Percentiles rank a stretch among this genome's conserved stretches.
Conservation (phyloP, 2,329 filamentous ascomycete species). For the Neoscytalidium dimidiatum region DNA sequence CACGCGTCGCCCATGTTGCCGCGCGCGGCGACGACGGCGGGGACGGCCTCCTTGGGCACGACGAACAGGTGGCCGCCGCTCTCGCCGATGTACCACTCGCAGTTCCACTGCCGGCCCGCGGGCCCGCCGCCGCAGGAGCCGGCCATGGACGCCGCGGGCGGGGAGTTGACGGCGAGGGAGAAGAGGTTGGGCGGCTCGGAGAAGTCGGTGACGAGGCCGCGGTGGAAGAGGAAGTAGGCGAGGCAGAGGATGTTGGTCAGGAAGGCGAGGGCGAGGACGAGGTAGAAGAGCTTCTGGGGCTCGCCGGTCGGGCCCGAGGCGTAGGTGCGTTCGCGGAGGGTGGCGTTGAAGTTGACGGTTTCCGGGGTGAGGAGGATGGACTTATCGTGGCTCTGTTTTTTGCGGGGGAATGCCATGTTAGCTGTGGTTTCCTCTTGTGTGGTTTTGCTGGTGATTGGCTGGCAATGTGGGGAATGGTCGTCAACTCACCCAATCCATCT, state of each 20-base stretch:
- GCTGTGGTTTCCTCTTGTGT: too few relatives aligned
- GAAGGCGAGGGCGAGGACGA: conserved; percentile 67
- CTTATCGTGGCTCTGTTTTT: neutral
- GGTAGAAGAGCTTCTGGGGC: conserved; percentile 69
- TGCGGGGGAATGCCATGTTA: too few relatives aligned
- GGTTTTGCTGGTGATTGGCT: too few relatives aligned
- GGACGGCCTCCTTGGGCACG: conserved; percentile 6
- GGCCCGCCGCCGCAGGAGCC: conserved; percentile 13
- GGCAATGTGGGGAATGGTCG: too few relatives aligned
- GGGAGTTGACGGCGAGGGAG: conserved; percentile 67
- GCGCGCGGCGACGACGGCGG: neutral
- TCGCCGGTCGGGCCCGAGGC: conserved; percentile 62
- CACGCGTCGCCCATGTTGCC: conserved; percentile 14
- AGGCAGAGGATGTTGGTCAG: conserved; percentile 67
- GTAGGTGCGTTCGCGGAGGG: conserved; percentile 67
- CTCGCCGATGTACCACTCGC: conserved; percentile 17
- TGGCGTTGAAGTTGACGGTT: conserved; percentile 64
- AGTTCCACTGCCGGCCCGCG: conserved; percentile 1
- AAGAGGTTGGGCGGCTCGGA: conserved; percentile 78
- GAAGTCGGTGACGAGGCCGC: conserved; percentile 72
- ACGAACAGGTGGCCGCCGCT: conserved; percentile 17
- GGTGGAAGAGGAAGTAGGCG: conserved; percentile 61
- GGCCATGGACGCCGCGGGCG: conserved; percentile 35
- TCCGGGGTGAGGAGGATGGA: conserved; percentile 38
- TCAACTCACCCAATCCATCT: conserved; percentile 48